Conservation (phyloP, 2,329 filamentous ascomycete species). For the Pseudogymnoascus sp. region DNA sequence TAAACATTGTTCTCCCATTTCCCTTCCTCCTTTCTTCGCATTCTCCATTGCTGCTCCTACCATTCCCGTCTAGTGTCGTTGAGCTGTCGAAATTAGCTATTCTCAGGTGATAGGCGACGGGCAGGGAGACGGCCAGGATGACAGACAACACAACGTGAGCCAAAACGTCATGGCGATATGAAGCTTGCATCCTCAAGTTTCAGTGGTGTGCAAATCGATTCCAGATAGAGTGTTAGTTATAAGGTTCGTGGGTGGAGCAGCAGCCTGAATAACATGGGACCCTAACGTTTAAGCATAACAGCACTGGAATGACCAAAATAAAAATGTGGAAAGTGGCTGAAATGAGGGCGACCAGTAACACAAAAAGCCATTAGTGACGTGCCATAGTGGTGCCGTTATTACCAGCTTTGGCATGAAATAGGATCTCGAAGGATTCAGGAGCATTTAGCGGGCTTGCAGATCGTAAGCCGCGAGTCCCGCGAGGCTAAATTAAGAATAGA, state of each 20-base stretch:
- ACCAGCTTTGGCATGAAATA: neutral
- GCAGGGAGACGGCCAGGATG: neutral
- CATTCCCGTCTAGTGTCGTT: neutral
- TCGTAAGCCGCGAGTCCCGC: neutral
- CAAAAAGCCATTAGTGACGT: neutral
- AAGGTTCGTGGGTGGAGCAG: neutral
- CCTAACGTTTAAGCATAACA: neutral
- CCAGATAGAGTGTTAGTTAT: neutral
- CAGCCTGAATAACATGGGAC: neutral
- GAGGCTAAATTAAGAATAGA: neutral
- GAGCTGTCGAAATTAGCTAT: neutral
- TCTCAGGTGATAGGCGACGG: neutral
- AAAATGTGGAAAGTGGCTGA: neutral
- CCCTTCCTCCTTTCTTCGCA: neutral
- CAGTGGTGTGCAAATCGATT: neutral
- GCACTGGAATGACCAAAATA: neutral
- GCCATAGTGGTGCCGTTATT: neutral
- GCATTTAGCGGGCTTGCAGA: neutral
- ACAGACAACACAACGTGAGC: neutral
- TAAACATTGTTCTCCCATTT: neutral
- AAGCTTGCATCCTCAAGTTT: neutral
- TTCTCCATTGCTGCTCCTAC: neutral
- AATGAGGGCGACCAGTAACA: neutral
- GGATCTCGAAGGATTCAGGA: conserved; percentile 2
- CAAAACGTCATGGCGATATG: neutral